Evolutionary conservation across 345 rosid species (phyloP), one percentile per base, ranked within the genome.

Genomic region (Hibiscus tridactylites): DNA sequence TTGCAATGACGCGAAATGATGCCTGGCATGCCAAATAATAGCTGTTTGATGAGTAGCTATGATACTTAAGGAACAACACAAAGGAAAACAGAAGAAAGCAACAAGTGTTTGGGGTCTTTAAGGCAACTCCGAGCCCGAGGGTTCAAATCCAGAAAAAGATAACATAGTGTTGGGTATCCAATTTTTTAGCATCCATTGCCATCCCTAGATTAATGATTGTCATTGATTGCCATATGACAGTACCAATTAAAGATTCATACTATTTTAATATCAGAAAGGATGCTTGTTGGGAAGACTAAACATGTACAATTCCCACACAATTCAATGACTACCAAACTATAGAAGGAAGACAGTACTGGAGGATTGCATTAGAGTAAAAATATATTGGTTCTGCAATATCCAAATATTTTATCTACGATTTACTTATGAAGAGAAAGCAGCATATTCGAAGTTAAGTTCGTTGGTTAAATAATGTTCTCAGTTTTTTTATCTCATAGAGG

Each of bases 1-100:
- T 92, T 37, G 97, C 97, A 71, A 93, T 87, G 78, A 95, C 86
- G 75, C 97, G 85, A 79, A 95, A 95, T 78, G 89, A 79, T 77
- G 77, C 86, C 97, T 95, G 83, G 59, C 69, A 68, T 74, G 76
- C 13, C 74, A 78, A 76, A 73, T 9, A 53, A 79, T 71, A 80
- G 44, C 68, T 62, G 56, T 7, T 83, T 33, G 61, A 72, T 61
- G 39, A 64, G 70, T 59, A 70, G 72, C 59, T 4, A 39, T 50
- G 54, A 3, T 47, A 52, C 5, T 19, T 2, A 28, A 2, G 65
- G 19, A 42, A 33, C 53, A 35, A 70, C 17, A 35, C 35, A 46
- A 46, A 26, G n/a, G n/a, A 61, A 35, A 44, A 52, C 28, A 61
- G 49, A 49, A 13, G 37, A 3, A 28, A 28, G 28, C 9, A 31